Conservation (phyloP, 164 flowering plant genomes). For the Magnolia kwangsiensis region DNA sequence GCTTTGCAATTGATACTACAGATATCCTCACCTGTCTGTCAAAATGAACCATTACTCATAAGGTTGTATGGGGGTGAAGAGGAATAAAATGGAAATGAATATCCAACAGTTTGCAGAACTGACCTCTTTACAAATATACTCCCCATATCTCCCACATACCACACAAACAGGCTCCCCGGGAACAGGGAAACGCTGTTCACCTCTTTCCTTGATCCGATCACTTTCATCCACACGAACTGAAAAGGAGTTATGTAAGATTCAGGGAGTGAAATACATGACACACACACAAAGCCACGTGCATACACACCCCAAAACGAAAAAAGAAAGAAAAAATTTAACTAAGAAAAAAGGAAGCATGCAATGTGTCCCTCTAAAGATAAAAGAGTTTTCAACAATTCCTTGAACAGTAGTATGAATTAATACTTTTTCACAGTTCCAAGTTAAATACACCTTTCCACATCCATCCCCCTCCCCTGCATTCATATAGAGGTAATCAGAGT, state of each 20-base stretch:
- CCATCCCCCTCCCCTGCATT: neutral
- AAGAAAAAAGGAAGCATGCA: neutral
- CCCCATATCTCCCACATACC: conserved; percentile 86
- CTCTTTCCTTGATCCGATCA: conserved; percentile 46
- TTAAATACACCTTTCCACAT: neutral
- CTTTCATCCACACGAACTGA: conserved; percentile 28
- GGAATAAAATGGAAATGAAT: neutral
- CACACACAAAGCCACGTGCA: neutral
- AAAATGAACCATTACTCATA: conserved; percentile 10
- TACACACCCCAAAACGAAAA: neutral
- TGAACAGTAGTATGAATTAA: neutral
- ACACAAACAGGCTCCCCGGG: conserved; percentile 88
- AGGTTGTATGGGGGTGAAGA: neutral
- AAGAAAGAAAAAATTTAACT: too few species aligned
- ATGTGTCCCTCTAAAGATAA: neutral
- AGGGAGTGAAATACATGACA: neutral
- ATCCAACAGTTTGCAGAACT: conserved; percentile 1
- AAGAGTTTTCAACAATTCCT: neutral
- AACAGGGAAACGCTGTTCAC: conserved; percentile 70
- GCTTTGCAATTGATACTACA: conserved; percentile 90
- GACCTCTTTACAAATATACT: conserved; percentile 82
- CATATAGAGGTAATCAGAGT: too few species aligned
- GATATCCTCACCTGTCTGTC: conserved; percentile 82
- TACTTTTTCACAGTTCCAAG: neutral
- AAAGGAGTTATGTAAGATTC: conserved; percentile 4